These are phyloP conservation scores for Striga asiatica DNA, from an alignment of 257 asterid species.

Conservation along the genomic window DNA sequence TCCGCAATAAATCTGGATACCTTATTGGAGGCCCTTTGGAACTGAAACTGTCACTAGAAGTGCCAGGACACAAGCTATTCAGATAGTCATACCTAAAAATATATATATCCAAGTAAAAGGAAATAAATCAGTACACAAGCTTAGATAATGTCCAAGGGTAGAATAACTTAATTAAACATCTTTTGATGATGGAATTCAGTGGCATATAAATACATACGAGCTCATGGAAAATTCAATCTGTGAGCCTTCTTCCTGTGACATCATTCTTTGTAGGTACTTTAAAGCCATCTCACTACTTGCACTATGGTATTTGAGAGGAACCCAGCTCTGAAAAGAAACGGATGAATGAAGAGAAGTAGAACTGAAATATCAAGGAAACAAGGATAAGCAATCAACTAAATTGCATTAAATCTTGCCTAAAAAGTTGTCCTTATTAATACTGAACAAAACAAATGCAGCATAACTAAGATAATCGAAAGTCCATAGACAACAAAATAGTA, in stretches of 20 bases:
- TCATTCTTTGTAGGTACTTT: constrained; percentile 39
- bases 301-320: constrained; percentile 58
- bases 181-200: no score
- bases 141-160: neutral
- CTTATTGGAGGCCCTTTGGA: constrained; percentile 43
- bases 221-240: constrained; percentile 53
- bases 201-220: constrained; percentile 38
- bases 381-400: no score
- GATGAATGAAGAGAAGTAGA: neutral
- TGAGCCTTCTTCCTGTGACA: constrained; percentile 31
- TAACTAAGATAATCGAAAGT: no score
- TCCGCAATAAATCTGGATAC: constrained; percentile 22
- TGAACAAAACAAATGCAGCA: no score
- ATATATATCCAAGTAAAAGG: constrained; percentile 1
- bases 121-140: neutral
- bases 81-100: constrained; percentile 63
- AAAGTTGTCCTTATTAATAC: no score
- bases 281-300: constrained; percentile 44
- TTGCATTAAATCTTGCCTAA: no score
- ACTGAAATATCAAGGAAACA: neutral
- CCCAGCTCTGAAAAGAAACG: constrained; percentile 64
- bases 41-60: constrained; percentile 25
- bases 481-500: no score
- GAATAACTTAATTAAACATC: no score
- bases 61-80: constrained; percentile 52